A percentile compares a stretch with the other conserved stretches of the same genome.
These are phyloP conservation scores for Hortaea werneckii DNA, from an alignment of 2,329 filamentous ascomycete genomes.

Conservation along the genomic window DNA sequence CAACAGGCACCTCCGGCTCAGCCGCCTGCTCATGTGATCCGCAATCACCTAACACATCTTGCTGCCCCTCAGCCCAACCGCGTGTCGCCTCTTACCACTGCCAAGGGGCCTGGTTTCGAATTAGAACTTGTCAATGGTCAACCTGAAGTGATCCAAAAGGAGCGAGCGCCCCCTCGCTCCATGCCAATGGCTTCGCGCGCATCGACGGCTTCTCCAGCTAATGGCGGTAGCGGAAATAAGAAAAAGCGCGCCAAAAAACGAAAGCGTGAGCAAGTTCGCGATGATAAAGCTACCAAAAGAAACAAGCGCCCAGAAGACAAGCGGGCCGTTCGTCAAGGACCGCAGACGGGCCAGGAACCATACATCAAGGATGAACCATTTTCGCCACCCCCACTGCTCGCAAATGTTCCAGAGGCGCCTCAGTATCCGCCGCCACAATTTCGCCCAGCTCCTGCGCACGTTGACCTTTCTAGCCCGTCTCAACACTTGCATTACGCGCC, in stretches of 20 bases:
- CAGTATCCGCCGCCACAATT: conserved; percentile 28
- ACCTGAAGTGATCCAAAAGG: conserved; percentile 22
- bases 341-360: conserved; percentile 30
- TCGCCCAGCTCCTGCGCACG: conserved; percentile 21
- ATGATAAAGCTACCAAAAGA: conserved; percentile 17
- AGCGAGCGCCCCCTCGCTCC: conserved; percentile 10
- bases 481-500: conserved; percentile 38
- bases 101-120: conserved; percentile 36
- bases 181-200: conserved; percentile 13
- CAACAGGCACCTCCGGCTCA: conserved; percentile 15
- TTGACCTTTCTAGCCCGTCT: conserved; percentile 31
- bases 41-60: conserved; percentile 51
- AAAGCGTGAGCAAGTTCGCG: conserved; percentile 20
- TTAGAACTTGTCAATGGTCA: conserved; percentile 38
- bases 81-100: conserved; percentile 47
- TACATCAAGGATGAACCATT: conserved; percentile 54
- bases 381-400: conserved; percentile 47
- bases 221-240: conserved; percentile 19
- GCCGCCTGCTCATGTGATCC: conserved; percentile 45
- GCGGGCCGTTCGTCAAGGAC: conserved; percentile 21
- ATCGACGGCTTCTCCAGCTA: conserved; percentile 19
- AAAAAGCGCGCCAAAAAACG: conserved; percentile 25
- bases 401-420: conserved; percentile 27
- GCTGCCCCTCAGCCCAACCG: conserved; percentile 68
- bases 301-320: conserved; percentile 25